phyloP scores from a whole-genome alignment of 352 stramenopile species.

The Pythium angustatum region DNA sequence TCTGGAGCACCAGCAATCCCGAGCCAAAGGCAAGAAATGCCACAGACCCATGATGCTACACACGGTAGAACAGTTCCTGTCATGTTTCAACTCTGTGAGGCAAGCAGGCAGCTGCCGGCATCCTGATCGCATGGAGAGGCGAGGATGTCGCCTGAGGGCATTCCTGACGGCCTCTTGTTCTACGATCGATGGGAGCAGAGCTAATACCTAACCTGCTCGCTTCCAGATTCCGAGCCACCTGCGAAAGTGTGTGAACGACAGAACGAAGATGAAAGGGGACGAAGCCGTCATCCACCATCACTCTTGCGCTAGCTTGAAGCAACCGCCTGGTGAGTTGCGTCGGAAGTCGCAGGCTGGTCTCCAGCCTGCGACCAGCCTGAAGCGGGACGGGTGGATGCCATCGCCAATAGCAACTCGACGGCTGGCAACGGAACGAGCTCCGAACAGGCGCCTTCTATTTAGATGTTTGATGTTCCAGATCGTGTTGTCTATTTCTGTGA shows the following conservation, averaged over 20 bases:
- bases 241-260: conserved; percentile 7
- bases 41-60: conserved; percentile 21
- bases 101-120: conserved; percentile 7
- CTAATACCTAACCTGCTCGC: no score
- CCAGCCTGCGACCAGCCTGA: neutral
- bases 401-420: neutral
- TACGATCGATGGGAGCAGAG: no score
- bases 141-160: neutral
- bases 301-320: conserved; percentile 17
- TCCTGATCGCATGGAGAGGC: conserved; percentile 4
- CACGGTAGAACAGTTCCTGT: conserved; percentile 19
- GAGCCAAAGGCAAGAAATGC: neutral
- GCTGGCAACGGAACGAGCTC: neutral
- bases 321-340: neutral
- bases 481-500: conserved; percentile 16
- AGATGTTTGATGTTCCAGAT: conserved; percentile 19
- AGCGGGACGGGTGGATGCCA: conserved; percentile 9
- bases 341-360: neutral
- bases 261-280: neutral
- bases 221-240: conserved; percentile 12
- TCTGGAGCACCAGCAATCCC: neutral
- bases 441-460: conserved; percentile 28
- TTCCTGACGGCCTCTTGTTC: no score
- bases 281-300: conserved; percentile 14
- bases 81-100: conserved; percentile 2